phyloP scores from a whole-genome alignment of 768 basidiomycete genomes.

The Mrakia hoshinonis region DNA sequence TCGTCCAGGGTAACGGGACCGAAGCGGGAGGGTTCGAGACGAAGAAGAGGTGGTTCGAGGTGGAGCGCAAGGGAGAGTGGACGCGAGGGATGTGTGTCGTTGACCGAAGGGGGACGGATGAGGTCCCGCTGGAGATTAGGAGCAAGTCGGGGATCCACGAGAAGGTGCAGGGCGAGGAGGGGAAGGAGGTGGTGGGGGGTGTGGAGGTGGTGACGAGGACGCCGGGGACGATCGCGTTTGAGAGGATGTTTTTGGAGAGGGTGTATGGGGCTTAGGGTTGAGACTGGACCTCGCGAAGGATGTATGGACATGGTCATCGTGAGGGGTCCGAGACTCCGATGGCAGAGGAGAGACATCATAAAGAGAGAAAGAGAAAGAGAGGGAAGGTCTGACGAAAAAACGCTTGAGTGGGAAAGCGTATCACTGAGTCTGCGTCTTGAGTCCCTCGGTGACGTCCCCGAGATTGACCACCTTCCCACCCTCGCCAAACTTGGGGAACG shows the following conservation, averaged over 20 bases:
- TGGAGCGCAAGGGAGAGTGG: conserved; percentile 65
- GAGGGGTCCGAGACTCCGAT: too few relatives aligned
- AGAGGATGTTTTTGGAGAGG: conserved; percentile 13
- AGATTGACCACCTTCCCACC: too few relatives aligned
- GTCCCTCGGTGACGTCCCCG: too few relatives aligned
- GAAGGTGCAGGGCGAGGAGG: background rate
- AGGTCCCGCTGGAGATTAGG: conserved; percentile 14
- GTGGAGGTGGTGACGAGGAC: conserved; percentile 21
- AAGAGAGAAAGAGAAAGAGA: background rate
- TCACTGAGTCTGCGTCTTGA: too few relatives aligned
- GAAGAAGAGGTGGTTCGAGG: conserved; percentile 51
- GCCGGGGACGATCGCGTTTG: conserved; percentile 13
- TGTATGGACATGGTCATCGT: too few relatives aligned
- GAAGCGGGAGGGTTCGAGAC: conserved; percentile 54
- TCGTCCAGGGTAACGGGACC: conserved; percentile 36
- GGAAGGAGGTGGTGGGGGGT: background rate
- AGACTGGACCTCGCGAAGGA: too few relatives aligned
- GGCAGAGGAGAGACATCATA: too few relatives aligned
- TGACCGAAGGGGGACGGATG: conserved; percentile 50
- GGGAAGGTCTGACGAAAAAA: background rate
- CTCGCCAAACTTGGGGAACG: too few relatives aligned
- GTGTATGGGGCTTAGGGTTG: background rate
- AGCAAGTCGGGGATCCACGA: conserved; percentile 11
- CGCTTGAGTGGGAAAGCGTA: too few relatives aligned
- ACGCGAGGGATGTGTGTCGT: conserved; percentile 82